Base-by-base conservation (phyloP, 495 filamentous ascomycete species). In the Penicillium samsonianum region DNA sequence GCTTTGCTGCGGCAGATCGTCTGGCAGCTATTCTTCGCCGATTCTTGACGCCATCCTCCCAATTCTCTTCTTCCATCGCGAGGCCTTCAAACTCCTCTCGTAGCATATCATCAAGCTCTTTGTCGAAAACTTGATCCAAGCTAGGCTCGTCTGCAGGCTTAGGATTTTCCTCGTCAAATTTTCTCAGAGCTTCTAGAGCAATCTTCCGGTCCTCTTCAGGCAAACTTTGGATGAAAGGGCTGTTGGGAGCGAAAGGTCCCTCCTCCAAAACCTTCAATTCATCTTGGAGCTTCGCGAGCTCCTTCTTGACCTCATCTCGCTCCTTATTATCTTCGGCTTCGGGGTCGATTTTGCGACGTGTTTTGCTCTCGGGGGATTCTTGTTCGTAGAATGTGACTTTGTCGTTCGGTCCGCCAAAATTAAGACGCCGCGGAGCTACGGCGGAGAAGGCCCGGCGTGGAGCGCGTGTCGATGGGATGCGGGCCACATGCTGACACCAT, bases 251-350 rank as follows among this genome's bases (percentile, higher is more conserved):
- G 48, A 72, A 78, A 17, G 76, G 76, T 0, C 73, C 75, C 52
- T 75, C 71, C 46, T 73, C 69, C 33, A 76, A 26, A 55, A 73
- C 55, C 65, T 80, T 68, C 55, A 89, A 73, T 59, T 87, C 77
- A 53, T 77, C 64, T 56, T 87, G 81, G 31, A 88, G 61, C 57
- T 79, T 77, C 46, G 75, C 70, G 33, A 79, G 72, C 56, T 73
- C 63, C 19, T 78, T 68, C 50, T 81, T 71, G 22, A 82, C 53
- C 30, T 74, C 75, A 49, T 78, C 69, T 35, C 66, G 66, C 14
- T 78, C 80, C 44, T 64, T 68, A 25, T 72, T 58, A 48, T 81
- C 79, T 61, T 87, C 77, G 31, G 80, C 73, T 62, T 85, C 80
- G 57, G 80, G 81, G 53, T 80, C 67, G 50, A 82, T 58, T 64